Percentiles rank a stretch among this genome's conserved stretches.
Evolutionary conservation across 108 stramenopile species (phyloP).

Genomic region (Skeletonema menzelii): DNA sequence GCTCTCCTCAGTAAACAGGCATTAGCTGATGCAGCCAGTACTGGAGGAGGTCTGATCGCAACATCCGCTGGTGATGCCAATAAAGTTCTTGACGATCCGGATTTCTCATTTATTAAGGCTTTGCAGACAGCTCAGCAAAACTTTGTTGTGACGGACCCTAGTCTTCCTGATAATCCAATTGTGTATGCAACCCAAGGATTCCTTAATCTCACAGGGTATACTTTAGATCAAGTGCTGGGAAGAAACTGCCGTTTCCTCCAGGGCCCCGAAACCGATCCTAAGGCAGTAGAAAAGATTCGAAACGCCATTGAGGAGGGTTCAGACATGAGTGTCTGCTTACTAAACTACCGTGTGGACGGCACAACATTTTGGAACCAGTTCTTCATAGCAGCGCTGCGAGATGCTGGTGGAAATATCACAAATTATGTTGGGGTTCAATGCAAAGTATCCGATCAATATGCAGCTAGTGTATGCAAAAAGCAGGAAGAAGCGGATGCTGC

Average conservation of each 20-base stretch:
- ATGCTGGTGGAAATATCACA: constrained; percentile 89
- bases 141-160: constrained; percentile 96
- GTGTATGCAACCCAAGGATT: constrained; percentile 93
- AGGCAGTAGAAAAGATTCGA: constrained; percentile 94
- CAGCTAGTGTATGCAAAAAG: constrained; percentile 82
- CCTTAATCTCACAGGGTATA: constrained; percentile 93
- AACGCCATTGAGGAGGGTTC: constrained; percentile 85
- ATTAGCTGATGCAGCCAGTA: constrained; percentile 43
- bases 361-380: constrained; percentile 98
- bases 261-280: constrained; percentile 95
- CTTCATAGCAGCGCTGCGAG: constrained; percentile 93
- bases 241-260: constrained; percentile 97
- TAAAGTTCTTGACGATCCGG: constrained; percentile 94
- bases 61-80: constrained; percentile 69
- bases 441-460: constrained; percentile 88
- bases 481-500: constrained; percentile 70
- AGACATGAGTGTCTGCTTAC: constrained; percentile 90
- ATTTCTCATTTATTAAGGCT: constrained; percentile 97
- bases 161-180: constrained; percentile 94
- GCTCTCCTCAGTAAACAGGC: constrained; percentile 54
- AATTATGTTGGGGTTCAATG: constrained; percentile 99
- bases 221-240: constrained; percentile 89
- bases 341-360: constrained; percentile 97
- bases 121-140: constrained; percentile 96
- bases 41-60: constrained; percentile 71